Evolutionary conservation across 495 filamentous ascomycete genomes (phyloP).

Genomic region (Trichoderma orchidacearum): DNA sequence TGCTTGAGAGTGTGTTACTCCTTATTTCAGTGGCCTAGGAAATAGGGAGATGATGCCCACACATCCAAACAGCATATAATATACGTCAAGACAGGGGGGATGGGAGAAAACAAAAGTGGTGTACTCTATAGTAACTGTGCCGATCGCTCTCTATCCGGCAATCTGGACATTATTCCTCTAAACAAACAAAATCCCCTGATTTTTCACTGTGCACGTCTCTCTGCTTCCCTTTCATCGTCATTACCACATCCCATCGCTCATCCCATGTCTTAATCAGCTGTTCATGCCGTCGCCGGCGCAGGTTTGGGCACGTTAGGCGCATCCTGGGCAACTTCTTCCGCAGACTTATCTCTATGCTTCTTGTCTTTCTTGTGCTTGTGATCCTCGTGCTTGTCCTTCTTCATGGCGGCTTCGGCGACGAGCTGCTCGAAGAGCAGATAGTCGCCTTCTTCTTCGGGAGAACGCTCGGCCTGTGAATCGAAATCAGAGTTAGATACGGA

Average conservation of each 20-base stretch:
- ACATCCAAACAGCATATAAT: neutral
- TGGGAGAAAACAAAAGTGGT: neutral
- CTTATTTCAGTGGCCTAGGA: too few species aligned
- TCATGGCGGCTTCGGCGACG: constrained; percentile 88
- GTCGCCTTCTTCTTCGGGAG: constrained; percentile 93
- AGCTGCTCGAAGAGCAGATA: constrained; percentile 98
- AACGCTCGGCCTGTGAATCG: constrained; percentile 58
- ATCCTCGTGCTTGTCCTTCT: constrained; percentile 66
- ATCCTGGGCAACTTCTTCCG: constrained; percentile 16
- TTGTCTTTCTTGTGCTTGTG: constrained; percentile 38
- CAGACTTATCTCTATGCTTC: constrained; percentile 5
- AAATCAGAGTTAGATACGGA: neutral
- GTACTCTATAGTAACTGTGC: neutral
- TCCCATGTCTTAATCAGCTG: neutral
- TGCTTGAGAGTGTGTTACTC: too few species aligned
- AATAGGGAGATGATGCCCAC: too few species aligned
- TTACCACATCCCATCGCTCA: neutral
- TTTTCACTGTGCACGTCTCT: neutral
- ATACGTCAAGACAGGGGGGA: neutral
- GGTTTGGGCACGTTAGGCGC: constrained; percentile 28
- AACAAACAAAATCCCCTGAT: neutral
- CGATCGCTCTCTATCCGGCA: neutral
- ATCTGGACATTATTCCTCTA: neutral
- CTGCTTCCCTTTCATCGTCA: neutral
- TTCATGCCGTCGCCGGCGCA: neutral